A percentile compares a stretch with the other conserved stretches of the same genome.
Conservation (phyloP, 2,329 filamentous ascomycete species). For the Daldinia sp. region DNA sequence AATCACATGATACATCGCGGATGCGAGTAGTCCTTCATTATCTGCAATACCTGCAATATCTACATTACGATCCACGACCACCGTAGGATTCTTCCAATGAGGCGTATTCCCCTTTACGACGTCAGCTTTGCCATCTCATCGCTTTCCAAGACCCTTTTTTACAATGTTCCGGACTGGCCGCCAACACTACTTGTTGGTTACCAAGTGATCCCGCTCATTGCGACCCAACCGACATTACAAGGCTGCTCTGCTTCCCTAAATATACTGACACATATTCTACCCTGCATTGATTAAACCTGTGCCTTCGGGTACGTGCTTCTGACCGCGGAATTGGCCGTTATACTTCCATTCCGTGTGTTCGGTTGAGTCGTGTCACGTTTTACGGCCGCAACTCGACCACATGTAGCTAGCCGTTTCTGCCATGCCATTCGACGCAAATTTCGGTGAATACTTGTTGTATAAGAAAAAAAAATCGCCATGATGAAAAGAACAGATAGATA, state of each 20-base stretch:
- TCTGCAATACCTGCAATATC: slow-evolving; percentile 19
- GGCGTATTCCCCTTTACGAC: slow-evolving; percentile 24
- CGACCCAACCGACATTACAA: slow-evolving; percentile 28
- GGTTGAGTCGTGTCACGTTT: slow-evolving; percentile 36
- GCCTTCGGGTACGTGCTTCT: slow-evolving; percentile 40
- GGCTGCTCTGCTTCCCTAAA: slow-evolving; percentile 20
- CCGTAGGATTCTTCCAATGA: slow-evolving; percentile 34
- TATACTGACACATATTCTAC: slow-evolving; percentile 28
- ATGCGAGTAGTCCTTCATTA: slow-evolving; percentile 31
- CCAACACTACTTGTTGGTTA: slow-evolving; percentile 30
- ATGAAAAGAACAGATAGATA: not conserved
- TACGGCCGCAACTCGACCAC: slow-evolving; percentile 37
- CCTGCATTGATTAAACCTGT: slow-evolving; percentile 34
- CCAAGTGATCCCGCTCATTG: slow-evolving; percentile 17
- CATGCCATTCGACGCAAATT: slow-evolving; percentile 32
- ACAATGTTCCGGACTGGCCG: slow-evolving; percentile 16
- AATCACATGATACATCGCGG: slow-evolving; percentile 35
- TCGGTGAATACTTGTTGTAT: slow-evolving; percentile 25
- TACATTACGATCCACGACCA: slow-evolving; percentile 2
- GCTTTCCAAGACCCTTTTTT: not conserved
- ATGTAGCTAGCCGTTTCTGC: slow-evolving; percentile 39
- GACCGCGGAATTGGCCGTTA: slow-evolving; percentile 40
- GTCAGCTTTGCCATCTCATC: slow-evolving; percentile 21
- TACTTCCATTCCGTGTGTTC: slow-evolving; percentile 38
- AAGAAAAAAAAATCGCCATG: not conserved